A percentile compares a stretch with the other conserved stretches of the same genome.
These are phyloP conservation scores for Diversispora epigaea DNA, from an alignment of 192 early-diverging fungal genomes.

Conservation along the genomic window DNA sequence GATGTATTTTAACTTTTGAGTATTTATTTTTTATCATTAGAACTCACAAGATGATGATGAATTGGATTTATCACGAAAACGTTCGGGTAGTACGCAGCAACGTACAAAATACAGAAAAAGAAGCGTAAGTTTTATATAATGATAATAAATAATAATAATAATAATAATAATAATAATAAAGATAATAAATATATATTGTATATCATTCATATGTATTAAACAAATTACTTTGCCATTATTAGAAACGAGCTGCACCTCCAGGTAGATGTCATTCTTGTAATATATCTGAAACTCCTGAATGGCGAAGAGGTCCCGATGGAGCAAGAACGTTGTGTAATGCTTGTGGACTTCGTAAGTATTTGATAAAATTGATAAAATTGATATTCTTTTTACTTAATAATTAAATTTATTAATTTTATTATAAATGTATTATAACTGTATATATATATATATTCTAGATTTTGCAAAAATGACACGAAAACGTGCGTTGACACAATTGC, in stretches of 20 bases:
- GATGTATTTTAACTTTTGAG: too few species aligned
- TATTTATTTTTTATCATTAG: too few species aligned
- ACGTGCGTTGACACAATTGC: background rate
- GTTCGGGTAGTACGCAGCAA: too few species aligned
- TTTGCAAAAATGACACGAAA: slow-evolving; percentile 25
- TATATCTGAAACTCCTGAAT: slow-evolving; percentile 88
- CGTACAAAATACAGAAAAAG: slow-evolving; percentile 25
- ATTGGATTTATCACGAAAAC: too few species aligned
- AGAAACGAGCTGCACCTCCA: slow-evolving; percentile 60
- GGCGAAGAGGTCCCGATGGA: slow-evolving; percentile 94
- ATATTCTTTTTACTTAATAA: background rate
- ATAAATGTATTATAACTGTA: background rate
- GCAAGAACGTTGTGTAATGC: slow-evolving; percentile 94
- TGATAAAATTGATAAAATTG: background rate
- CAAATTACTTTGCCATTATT: background rate
- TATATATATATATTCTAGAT: slow-evolving; percentile 2
- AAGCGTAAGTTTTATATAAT: slow-evolving; percentile 7
- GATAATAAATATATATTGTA: background rate
- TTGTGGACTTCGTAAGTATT: slow-evolving; percentile 82
- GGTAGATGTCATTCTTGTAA: slow-evolving; percentile 76
- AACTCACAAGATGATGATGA: too few species aligned
- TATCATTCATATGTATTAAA: too few species aligned
- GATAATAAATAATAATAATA: background rate
- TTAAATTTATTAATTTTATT: slow-evolving; percentile 4
- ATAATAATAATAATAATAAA: background rate